These are phyloP conservation scores for Rhodotorula paludigena DNA, from an alignment of 768 basidiomycete species.

Conservation along the genomic window DNA sequence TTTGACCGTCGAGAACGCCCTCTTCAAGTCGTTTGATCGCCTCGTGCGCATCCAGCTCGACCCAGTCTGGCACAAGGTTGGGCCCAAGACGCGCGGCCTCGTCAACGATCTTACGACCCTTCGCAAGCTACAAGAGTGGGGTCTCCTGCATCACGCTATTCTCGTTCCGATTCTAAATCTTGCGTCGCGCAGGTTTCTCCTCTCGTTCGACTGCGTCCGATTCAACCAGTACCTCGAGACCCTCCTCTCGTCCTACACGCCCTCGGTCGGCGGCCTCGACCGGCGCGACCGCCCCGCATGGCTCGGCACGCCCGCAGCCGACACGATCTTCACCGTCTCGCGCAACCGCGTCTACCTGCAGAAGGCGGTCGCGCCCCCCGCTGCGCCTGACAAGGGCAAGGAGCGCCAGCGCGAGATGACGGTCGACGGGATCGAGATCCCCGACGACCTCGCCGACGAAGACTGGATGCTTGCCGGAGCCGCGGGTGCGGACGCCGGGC, in stretches of 20 bases:
- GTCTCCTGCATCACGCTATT: neutral
- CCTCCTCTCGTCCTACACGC: constrained; percentile 62
- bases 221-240: constrained; percentile 90
- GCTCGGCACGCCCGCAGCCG: constrained; percentile 88
- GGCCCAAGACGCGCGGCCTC: constrained; percentile 82
- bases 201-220: constrained; percentile 83
- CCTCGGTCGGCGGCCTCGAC: constrained; percentile 49
- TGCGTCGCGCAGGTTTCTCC: constrained; percentile 63
- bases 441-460: constrained; percentile 20
- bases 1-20: constrained; percentile 82
- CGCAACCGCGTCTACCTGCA: constrained; percentile 73
- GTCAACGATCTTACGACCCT: constrained; percentile 81
- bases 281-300: constrained; percentile 73
- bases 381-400: constrained; percentile 43
- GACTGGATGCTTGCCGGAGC: constrained; percentile 36
- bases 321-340: constrained; percentile 73
- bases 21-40: constrained; percentile 85
- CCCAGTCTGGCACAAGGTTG: constrained; percentile 94
- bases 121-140: constrained; percentile 69
- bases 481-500: neutral
- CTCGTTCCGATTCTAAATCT: neutral
- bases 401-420: constrained; percentile 56
- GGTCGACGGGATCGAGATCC: constrained; percentile 44
- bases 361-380: constrained; percentile 5
- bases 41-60: constrained; percentile 84